A percentile compares a stretch with the other conserved stretches of the same genome.
Conservation (phyloP, 2,329 filamentous ascomycete species). For the Hypoxylon sp. region DNA sequence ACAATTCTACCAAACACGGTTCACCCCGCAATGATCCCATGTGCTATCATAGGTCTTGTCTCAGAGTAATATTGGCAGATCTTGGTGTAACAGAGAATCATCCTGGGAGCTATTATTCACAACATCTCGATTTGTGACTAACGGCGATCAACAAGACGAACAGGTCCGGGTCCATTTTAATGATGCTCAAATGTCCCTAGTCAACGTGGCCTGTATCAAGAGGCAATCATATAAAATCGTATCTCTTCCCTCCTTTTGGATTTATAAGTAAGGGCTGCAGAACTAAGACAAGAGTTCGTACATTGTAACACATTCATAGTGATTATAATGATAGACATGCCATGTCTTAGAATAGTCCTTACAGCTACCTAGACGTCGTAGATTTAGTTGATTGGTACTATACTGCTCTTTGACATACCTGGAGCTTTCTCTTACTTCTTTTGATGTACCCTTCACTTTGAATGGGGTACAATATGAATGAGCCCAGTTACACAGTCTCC, state of each 20-base stretch:
- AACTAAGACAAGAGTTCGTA: neutral
- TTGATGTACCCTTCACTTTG: neutral
- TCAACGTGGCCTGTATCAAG: neutral
- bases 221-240: neutral
- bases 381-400: neutral
- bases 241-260: slow-evolving; percentile 1
- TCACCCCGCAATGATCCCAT: slow-evolving; percentile 37
- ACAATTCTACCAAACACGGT: slow-evolving; percentile 29
- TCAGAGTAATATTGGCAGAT: slow-evolving; percentile 15
- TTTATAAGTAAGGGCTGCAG: neutral
- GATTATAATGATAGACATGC: neutral
- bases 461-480: neutral
- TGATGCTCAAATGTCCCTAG: neutral
- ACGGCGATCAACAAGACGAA: neutral
- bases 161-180: neutral
- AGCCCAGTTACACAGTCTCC: neutral
- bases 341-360: neutral
- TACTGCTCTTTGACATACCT: neutral
- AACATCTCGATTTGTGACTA: slow-evolving; percentile 32
- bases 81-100: slow-evolving; percentile 17
- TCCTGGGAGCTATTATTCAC: slow-evolving; percentile 36
- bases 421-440: neutral
- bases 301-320: neutral
- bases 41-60: slow-evolving; percentile 11
- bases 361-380: neutral